Base-by-base conservation (phyloP, 2,329 filamentous ascomycete species). In the Colletotrichum sp. region DNA sequence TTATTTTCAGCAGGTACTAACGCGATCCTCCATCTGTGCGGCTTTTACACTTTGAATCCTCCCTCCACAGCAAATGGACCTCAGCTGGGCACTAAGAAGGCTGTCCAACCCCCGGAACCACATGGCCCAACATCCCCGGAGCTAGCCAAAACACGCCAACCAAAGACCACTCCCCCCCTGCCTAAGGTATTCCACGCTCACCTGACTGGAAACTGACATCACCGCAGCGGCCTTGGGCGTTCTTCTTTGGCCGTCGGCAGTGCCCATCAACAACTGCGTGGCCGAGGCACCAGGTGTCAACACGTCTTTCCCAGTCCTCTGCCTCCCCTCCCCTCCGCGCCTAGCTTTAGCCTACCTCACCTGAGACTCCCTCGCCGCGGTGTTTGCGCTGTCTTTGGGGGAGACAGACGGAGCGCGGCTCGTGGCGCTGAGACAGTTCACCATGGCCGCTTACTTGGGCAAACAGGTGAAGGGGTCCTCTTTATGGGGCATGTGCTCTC, bases 201-300 rank as follows among this genome's bases (percentile, higher is more conserved):
- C 59, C 70, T 76, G 73, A 76, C 73, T 64, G 34, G 24, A 52
- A 39, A 76, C 70, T 76, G 73, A 73, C 73, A 76, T 76, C 73
- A 76, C 73, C 49, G 32, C 57, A 28, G 59, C 55, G n/a, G 73
- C 30, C 59, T 69, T 7, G 44, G 3, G 44, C n/a, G 3, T 21
- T 52, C 44, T 52, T 52, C 44, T 52, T 52, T 21, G 44, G 44
- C 44, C 44, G 44, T 52, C 44, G 44, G 44, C n/a, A 21, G n/a
- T 52, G 44, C 44, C 44, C n/a, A 52, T 52, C 44, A 13, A 52
- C 44, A 21, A 21, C n/a, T 26, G 24, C 44, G 44, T n/a, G n/a
- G 60, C 72, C 67, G 60, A 75, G 28, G 67, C 49, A 55, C 57
- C 57, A 28, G 18, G 24, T 57, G 60, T 30, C 32, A 49, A 62